phyloP scores from a whole-genome alignment of 169 alveolate genomes.

The Eimeria zaria region DNA sequence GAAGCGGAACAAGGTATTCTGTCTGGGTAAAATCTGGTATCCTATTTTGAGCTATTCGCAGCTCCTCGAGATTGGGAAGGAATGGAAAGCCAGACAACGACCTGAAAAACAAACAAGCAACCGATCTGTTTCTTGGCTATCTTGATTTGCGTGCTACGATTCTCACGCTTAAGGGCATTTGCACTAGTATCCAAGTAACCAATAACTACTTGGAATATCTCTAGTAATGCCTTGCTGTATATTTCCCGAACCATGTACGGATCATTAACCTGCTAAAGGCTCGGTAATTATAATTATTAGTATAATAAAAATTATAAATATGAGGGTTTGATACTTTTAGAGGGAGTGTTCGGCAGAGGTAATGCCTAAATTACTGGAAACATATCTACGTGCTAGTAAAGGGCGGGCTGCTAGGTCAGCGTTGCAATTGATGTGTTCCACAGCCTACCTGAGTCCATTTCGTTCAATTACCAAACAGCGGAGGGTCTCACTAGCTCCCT shows the following conservation, averaged over 20 bases:
- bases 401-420: neutral
- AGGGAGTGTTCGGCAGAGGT: no score
- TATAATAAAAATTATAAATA: no score
- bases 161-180: neutral
- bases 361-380: neutral
- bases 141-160: neutral
- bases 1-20: constrained; percentile 56
- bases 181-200: neutral
- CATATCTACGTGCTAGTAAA: no score
- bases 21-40: constrained; percentile 64
- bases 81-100: constrained; percentile 51
- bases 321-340: no score
- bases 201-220: neutral
- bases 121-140: neutral
- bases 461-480: constrained; percentile 68
- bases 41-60: constrained; percentile 62
- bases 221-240: neutral
- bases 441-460: constrained; percentile 75
- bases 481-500: constrained; percentile 28
- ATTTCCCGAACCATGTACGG: neutral
- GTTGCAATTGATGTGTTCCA: neutral
- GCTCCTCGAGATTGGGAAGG: constrained; percentile 61
- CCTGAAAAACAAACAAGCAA: neutral
- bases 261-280: no score
- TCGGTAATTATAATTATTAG: no score